Percentiles rank a stretch among this genome's conserved stretches.
Evolutionary conservation across 2,329 filamentous ascomycete genomes (phyloP).

Genomic region (Cercospora beticola): DNA sequence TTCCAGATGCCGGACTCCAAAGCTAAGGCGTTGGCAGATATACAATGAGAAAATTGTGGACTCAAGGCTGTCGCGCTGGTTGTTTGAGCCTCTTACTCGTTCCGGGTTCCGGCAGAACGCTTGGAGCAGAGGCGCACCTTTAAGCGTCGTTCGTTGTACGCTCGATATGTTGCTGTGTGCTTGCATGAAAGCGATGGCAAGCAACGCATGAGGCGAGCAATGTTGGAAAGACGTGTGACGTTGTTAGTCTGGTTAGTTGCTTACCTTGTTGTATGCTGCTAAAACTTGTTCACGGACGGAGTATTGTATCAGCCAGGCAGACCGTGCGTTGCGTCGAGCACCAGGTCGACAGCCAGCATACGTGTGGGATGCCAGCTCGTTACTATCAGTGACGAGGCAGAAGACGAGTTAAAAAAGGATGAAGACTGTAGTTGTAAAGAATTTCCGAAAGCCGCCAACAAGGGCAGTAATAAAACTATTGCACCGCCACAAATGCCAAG

Average conservation of each 20-base stretch:
- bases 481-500: background rate
- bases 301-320: background rate
- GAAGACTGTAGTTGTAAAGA: background rate
- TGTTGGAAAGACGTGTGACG: too few species aligned
- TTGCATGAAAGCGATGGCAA: background rate
- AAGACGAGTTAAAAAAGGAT: background rate
- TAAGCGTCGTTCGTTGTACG: background rate
- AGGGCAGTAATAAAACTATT: background rate
- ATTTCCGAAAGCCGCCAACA: background rate
- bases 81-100: background rate
- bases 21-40: background rate
- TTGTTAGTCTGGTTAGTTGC: background rate
- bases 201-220: background rate
- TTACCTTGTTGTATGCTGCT: background rate
- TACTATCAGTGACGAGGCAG: too few species aligned
- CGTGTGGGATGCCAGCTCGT: too few species aligned
- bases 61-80: background rate
- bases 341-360: background rate
- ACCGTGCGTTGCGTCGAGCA: background rate
- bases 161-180: background rate
- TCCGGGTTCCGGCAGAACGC: background rate
- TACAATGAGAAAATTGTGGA: background rate
- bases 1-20: conserved; percentile 36
- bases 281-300: background rate
- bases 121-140: background rate